Evolutionary conservation across 169 alveolate species (phyloP), one percentile per base, ranked within the genome.

Genomic region (Plasmodium reichenowi): DNA sequence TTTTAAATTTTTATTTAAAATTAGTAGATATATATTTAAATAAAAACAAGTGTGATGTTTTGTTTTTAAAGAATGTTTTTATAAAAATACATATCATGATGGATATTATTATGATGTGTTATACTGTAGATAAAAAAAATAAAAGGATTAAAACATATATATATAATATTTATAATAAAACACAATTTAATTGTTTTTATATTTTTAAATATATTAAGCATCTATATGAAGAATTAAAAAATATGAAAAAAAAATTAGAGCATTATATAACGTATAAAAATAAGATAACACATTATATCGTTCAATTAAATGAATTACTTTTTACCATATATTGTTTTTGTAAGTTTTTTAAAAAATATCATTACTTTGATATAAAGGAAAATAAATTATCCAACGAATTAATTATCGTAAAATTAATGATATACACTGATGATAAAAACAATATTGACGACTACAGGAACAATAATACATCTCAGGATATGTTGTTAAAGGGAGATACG

Each of bases 101-200:
- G 92, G 92, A 85, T 17, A 60, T 85, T 47, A 15, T 85, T 20
- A 85, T 85, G 92, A 32, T 72, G 60, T 71, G 13, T 54, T 32
- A 70, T n/a, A 38, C 10, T 38, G 7, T 38, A 38, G 47, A 38
- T 38, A 45, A 73, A 43, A 22, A 64, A 26, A 62, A 59, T 38
- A 47, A 85, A 47, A 56, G 47, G 24, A 70, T 85, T 15, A 58
- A 70, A 71, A 43, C 12, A 2, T 58, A 58, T 32, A 17, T 85
- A 26, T 60, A 85, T 12, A 48, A 71, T 13, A 29, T 64, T 22
- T 85, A 85, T 52, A 15, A 20, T 45, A 29, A 26, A 13, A 72
- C 70, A 10, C 45, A 32, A 85, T 70, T 85, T 4, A 17, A 72
- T 47, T 71, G 22, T 50, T 50, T 85, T 1, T 43, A 71, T 64